Evolutionary conservation across 2,329 filamentous ascomycete species (phyloP), one percentile per base, ranked within the genome.

Genomic region (Stromatinia cepivora): DNA sequence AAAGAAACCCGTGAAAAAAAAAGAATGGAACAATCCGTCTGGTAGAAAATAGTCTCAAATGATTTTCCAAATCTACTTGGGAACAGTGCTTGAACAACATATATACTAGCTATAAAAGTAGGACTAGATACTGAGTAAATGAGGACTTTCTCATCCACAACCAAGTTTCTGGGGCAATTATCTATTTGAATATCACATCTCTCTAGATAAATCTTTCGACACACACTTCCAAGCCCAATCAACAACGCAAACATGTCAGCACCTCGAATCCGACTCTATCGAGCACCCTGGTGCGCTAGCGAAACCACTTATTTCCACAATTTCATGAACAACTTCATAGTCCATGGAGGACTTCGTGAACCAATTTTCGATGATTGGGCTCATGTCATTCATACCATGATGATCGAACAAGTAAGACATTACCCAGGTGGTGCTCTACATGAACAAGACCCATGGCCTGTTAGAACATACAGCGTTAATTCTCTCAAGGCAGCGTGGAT

Each of bases 401-500:
- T 0, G 10, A 15, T 8, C 4, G 58, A 62, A 10, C 28, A 34
- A 1, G 28, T 0, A 9, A 48, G 45, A 25, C 58, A 62, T 31
- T 25, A 2, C 11, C 3, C 3, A 48, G 58, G 20, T 17, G 58
- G 58, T 48, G 42, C 13, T 3, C 10, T 28, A 4, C 15, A 34
- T 15, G 20, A 7, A 4, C 28, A 34, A n/a, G 42, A 62, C 20
- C 42, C 58, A 62, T 62, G 58, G 58, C 42, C 28, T n/a, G 1
- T 10, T 11, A 48, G 42, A 48, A n/a, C 2, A 3, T 48, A 48
- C 28, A n/a, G 2, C 4, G 9, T 17, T 11, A 0, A 1, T 0
- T 1, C 22, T 11, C 20, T 57, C 34, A 10, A 0, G 4, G 0
- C n/a, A 4, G 11, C 2, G 1, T 25, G 34, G 54, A 25, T 1